These are phyloP conservation scores for Waltiozyma sp. DNA, from an alignment of 1,139 yeast species.

Conservation along the genomic window DNA sequence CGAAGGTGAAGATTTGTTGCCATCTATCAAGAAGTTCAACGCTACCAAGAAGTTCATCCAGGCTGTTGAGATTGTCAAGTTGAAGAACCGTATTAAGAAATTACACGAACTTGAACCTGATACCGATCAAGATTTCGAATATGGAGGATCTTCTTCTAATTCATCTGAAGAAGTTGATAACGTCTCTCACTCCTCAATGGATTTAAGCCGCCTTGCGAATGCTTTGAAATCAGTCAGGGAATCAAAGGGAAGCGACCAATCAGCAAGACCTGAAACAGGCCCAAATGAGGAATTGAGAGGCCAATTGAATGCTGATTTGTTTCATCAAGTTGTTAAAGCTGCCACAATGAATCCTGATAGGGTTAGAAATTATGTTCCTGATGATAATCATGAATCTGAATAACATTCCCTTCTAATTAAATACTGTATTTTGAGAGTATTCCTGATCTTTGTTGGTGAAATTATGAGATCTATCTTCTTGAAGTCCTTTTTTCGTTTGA, in stretches of 20 bases:
- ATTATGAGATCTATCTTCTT: too few species aligned
- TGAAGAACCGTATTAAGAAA: constrained; percentile 62
- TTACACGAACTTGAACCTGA: constrained; percentile 33
- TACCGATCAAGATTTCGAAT: constrained; percentile 11
- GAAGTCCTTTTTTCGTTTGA: too few species aligned
- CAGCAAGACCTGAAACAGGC: constrained; percentile 1
- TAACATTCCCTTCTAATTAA: too few species aligned
- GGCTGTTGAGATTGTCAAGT: constrained; percentile 72
- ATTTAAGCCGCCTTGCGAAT: constrained; percentile 8
- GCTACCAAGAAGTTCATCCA: constrained; percentile 79
- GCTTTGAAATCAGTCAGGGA: constrained; percentile 3
- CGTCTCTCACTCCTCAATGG: constrained; percentile 2
- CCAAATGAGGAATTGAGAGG: constrained; percentile 15
- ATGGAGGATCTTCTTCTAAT: background rate
- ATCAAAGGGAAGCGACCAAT: background rate
- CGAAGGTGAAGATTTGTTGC: constrained; percentile 53
- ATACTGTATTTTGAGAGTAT: too few species aligned
- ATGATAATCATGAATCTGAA: background rate
- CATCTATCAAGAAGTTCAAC: constrained; percentile 60
- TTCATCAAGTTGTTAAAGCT: constrained; percentile 65
- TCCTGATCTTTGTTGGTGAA: too few species aligned
- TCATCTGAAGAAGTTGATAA: background rate
- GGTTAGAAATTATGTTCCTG: constrained; percentile 25
- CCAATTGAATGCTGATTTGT: constrained; percentile 35
- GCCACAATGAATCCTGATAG: constrained; percentile 60